Percentiles rank a stretch among this genome's conserved stretches.
phyloP scores from a whole-genome alignment of 2,329 filamentous ascomycete genomes.

The Dothideomycetes sp. region DNA sequence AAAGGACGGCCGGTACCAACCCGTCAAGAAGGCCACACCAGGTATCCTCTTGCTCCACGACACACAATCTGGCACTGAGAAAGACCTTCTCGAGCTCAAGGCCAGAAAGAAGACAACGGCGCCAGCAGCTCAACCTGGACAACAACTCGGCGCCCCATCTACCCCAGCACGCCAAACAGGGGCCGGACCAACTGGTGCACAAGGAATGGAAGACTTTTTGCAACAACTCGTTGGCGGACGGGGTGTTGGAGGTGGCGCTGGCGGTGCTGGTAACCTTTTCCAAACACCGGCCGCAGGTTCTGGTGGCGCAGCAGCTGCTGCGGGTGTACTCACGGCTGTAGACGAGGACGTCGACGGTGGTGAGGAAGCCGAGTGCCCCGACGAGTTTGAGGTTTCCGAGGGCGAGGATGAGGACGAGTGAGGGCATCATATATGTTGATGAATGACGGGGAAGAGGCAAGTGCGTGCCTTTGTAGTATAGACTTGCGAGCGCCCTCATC shows the following conservation, averaged over 20 bases:
- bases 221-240: background rate
- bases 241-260: conserved; percentile 4
- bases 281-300: background rate
- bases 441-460: no score
- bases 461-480: no score
- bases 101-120: conserved; percentile 60
- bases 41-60: conserved; percentile 88
- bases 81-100: conserved; percentile 80
- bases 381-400: conserved; percentile 71
- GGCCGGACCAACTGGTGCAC: conserved; percentile 39
- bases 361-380: conserved; percentile 59
- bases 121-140: conserved; percentile 28
- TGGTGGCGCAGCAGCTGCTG: conserved; percentile 36
- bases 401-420: conserved; percentile 35
- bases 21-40: conserved; percentile 88
- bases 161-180: conserved; percentile 12
- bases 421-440: background rate
- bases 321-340: conserved; percentile 71
- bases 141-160: conserved; percentile 16
- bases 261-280: conserved; percentile 9
- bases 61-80: conserved; percentile 65
- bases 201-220: background rate
- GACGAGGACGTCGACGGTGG: conserved; percentile 72
- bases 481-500: no score
- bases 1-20: conserved; percentile 71